Evolutionary conservation across 495 filamentous ascomycete genomes (phyloP).

Genomic region (Aspergillus bridgeri): DNA sequence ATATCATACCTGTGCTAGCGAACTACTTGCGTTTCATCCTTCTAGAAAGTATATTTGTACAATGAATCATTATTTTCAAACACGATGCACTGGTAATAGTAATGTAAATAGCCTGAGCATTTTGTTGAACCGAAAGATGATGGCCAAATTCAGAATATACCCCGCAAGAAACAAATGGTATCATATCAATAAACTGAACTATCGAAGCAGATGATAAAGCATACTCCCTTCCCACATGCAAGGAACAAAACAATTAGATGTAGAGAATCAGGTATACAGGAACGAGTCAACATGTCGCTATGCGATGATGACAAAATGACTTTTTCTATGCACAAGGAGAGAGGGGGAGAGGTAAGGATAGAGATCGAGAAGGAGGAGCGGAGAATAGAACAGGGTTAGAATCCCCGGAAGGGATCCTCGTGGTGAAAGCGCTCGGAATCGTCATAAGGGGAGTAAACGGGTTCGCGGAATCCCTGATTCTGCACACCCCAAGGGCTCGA

Average conservation of each 20-base stretch:
- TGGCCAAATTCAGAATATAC: neutral
- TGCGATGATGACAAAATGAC: neutral
- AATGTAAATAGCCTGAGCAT: too few species aligned
- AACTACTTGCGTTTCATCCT: neutral
- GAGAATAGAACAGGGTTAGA: conserved; percentile 17
- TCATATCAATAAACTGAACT: neutral
- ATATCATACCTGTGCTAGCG: neutral
- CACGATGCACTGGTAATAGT: too few species aligned
- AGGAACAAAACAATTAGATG: neutral
- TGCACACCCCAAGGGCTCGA: conserved; percentile 38
- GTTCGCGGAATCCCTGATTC: conserved; percentile 27
- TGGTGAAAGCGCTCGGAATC: conserved; percentile 34
- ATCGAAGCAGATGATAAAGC: neutral
- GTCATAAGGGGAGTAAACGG: conserved; percentile 31
- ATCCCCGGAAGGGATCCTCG: conserved; percentile 40
- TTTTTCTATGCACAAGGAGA: neutral
- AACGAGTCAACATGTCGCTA: neutral
- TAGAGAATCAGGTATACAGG: neutral
- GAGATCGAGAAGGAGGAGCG: neutral
- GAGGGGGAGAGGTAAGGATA: neutral
- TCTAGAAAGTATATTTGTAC: neutral
- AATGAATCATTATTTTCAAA: too few species aligned
- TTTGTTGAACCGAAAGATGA: neutral
- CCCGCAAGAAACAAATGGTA: neutral
- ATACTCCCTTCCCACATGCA: neutral